Evolutionary conservation across 192 early-diverging fungal species (phyloP).

Genomic region (Coemansia sp.): DNA sequence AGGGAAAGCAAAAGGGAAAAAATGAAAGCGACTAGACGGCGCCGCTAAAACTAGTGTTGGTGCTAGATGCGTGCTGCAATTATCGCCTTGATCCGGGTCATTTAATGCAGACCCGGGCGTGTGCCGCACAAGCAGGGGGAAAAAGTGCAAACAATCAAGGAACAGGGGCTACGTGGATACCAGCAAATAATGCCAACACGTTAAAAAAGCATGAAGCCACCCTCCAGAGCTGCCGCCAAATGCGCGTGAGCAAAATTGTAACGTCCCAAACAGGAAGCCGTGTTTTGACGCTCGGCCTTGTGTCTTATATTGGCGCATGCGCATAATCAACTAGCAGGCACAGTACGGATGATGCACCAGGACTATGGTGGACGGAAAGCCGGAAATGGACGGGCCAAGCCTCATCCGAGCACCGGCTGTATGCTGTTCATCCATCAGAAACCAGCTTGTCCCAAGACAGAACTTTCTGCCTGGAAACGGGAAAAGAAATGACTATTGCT

Average conservation of each 20-base stretch:
- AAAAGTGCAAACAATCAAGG: not conserved
- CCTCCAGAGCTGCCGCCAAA: not conserved
- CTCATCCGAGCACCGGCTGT: not conserved
- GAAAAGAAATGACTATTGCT: not conserved
- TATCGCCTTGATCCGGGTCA: conserved; percentile 2
- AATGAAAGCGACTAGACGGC: not conserved
- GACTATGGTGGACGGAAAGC: not conserved
- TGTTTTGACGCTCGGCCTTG: not conserved
- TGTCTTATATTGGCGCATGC: conserved; percentile 17
- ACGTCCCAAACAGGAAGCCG: not conserved
- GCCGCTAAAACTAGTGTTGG: not conserved
- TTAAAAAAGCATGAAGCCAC: not conserved
- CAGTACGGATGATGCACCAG: not conserved
- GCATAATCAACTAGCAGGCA: conserved; percentile 5
- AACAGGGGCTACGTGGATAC: conserved; percentile 4
- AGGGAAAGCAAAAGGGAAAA: not conserved
- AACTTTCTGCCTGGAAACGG: not conserved
- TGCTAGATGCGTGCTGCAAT: not conserved
- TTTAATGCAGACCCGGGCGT: not conserved
- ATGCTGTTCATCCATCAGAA: conserved; percentile 3
- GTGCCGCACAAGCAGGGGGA: not conserved
- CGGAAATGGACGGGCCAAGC: not conserved
- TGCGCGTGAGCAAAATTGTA: not conserved
- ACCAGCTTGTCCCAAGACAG: not conserved
- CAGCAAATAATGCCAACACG: not conserved